A percentile compares a stretch with the other conserved stretches of the same genome.
These are phyloP conservation scores for Pseudogymnoascus sp. DNA, from an alignment of 2,329 filamentous ascomycete species.

Conservation along the genomic window DNA sequence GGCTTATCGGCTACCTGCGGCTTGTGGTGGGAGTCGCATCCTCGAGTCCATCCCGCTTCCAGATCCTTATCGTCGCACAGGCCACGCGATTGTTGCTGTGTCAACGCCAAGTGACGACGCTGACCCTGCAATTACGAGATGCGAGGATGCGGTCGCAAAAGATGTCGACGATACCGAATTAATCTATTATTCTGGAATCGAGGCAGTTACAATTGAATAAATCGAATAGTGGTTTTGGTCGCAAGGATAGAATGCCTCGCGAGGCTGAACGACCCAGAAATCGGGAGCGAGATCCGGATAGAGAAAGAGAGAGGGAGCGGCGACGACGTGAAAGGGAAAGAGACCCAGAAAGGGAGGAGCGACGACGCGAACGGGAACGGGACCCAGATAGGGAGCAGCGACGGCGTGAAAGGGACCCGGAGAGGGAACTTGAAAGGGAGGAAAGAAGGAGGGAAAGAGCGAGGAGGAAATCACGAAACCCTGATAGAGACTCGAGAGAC, in stretches of 20 bases:
- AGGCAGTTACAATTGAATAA: neutral
- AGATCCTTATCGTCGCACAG: conserved; percentile 1
- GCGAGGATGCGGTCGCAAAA: neutral
- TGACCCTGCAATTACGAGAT: neutral
- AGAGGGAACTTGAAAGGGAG: neutral
- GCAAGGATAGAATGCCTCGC: conserved; percentile 12
- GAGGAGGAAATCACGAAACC: neutral
- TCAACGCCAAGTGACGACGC: neutral
- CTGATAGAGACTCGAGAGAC: neutral
- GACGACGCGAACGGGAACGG: neutral
- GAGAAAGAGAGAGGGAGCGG: neutral
- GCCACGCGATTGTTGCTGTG: neutral
- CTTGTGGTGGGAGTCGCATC: neutral
- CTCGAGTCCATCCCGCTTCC: neutral
- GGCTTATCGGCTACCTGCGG: conserved; percentile 8
- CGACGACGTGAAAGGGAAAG: conserved; percentile 14
- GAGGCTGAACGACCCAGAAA: conserved; percentile 21
- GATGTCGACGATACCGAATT: neutral
- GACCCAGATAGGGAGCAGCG: neutral
- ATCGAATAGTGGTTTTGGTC: neutral
- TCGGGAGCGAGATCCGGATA: conserved; percentile 18
- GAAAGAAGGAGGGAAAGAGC: conserved; percentile 1
- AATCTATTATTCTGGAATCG: neutral
- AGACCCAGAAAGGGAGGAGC: conserved; percentile 9
- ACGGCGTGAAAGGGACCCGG: neutral